Evolutionary conservation across 1,284 basidiomycete genomes (phyloP).

Genomic region (Ganoderma lucidum): DNA sequence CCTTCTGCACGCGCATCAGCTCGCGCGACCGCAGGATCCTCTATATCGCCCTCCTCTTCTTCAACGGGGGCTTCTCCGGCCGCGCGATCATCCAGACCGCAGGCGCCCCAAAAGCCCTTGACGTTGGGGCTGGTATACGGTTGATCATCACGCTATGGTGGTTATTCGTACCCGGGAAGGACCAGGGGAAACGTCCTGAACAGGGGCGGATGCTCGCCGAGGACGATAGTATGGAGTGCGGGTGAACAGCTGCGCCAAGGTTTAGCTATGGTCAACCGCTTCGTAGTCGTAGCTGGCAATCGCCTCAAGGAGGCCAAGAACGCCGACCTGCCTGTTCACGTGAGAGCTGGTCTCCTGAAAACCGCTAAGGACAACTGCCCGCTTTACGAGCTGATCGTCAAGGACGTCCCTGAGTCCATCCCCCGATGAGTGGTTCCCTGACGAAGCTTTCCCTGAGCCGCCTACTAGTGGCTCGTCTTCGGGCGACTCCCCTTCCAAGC

Average conservation of each 20-base stretch:
- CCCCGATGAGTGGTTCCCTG: background rate
- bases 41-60: slow-evolving; percentile 71
- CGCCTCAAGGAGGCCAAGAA: background rate
- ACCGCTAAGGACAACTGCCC: background rate
- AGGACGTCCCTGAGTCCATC: background rate
- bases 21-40: slow-evolving; percentile 79
- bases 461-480: too few relatives aligned
- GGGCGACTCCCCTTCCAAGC: background rate
- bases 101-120: slow-evolving; percentile 73
- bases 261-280: background rate
- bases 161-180: slow-evolving; percentile 66
- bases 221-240: background rate
- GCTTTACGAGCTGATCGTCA: slow-evolving; percentile 6
- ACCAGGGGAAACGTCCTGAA: slow-evolving; percentile 36
- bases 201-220: slow-evolving; percentile 14
- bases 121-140: slow-evolving; percentile 74
- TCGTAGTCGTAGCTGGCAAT: too few relatives aligned
- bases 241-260: background rate
- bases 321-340: background rate
- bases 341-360: background rate
- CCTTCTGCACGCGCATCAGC: slow-evolving; percentile 55
- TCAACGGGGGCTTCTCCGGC: slow-evolving; percentile 76
- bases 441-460: background rate
- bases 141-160: slow-evolving; percentile 71
- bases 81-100: slow-evolving; percentile 70